phyloP scores from a whole-genome alignment of 768 basidiomycete species.

The Cyclocybe cylindracea region DNA sequence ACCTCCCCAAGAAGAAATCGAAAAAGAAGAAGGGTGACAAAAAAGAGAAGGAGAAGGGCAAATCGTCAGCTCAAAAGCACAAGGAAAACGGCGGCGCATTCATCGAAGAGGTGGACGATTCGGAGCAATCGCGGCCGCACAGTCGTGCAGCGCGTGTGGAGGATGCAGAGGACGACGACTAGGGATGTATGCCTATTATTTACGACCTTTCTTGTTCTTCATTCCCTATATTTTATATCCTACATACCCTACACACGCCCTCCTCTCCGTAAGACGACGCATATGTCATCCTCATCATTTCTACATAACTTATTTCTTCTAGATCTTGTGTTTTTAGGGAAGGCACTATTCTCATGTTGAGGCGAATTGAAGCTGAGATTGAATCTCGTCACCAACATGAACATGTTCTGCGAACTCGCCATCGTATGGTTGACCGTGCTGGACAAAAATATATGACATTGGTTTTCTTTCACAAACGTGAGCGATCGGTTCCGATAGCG shows the following conservation, averaged over 20 bases:
- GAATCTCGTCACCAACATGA: too few relatives aligned
- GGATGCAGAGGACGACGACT: constrained; percentile 41
- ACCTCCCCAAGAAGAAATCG: constrained; percentile 74
- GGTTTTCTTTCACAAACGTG: too few relatives aligned
- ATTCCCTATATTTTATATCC: constrained; percentile 11
- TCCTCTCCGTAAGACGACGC: too few relatives aligned
- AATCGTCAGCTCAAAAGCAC: constrained; percentile 42
- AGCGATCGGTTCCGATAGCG: too few relatives aligned
- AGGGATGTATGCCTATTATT: constrained; percentile 12
- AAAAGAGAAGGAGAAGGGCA: constrained; percentile 46
- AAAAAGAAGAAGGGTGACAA: constrained; percentile 70
- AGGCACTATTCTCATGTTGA: too few relatives aligned
- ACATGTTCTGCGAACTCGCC: too few relatives aligned
- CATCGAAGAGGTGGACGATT: constrained; percentile 49
- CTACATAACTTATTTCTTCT: too few relatives aligned
- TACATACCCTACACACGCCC: background rate
- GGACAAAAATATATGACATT: too few relatives aligned
- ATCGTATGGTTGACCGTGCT: too few relatives aligned
- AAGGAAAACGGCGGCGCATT: constrained; percentile 43
- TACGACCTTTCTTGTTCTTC: background rate
- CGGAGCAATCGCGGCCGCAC: constrained; percentile 40
- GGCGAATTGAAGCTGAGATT: too few relatives aligned
- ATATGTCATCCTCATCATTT: too few relatives aligned
- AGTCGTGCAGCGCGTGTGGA: constrained; percentile 46
- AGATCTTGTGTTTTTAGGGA: too few relatives aligned